These are phyloP conservation scores for Aspergillus kassunensis DNA, from an alignment of 495 filamentous ascomycete species.

Conservation along the genomic window DNA sequence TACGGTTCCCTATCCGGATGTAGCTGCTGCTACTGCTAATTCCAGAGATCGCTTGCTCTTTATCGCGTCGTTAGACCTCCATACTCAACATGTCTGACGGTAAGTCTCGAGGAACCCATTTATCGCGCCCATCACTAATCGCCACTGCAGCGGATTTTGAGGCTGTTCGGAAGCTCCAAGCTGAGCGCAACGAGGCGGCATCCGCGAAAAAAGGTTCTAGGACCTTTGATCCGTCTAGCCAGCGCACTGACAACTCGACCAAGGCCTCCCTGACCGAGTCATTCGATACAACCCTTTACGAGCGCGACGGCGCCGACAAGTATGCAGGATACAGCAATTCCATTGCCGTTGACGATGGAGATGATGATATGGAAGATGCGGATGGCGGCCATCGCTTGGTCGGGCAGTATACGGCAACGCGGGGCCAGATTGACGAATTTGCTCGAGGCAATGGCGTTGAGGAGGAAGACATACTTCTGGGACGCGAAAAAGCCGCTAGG, in stretches of 20 bases:
- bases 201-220: constrained; percentile 81
- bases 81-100: constrained; percentile 56
- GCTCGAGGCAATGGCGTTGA: constrained; percentile 77
- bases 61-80: constrained; percentile 23
- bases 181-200: constrained; percentile 85
- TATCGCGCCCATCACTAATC: constrained; percentile 18
- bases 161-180: constrained; percentile 74
- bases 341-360: constrained; percentile 76
- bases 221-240: constrained; percentile 79
- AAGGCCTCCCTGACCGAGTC: constrained; percentile 93
- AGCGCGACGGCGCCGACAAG: constrained; percentile 71
- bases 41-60: constrained; percentile 28
- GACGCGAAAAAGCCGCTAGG: constrained; percentile 81
- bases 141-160: constrained; percentile 67
- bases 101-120: constrained; percentile 31
- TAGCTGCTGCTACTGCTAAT: constrained; percentile 32
- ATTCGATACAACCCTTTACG: constrained; percentile 93
- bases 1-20: constrained; percentile 39
- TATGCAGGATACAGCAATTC: constrained; percentile 89
- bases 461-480: constrained; percentile 86
- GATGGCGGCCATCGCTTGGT: constrained; percentile 75
- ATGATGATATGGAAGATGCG: constrained; percentile 78
- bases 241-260: constrained; percentile 84
- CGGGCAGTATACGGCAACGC: constrained; percentile 94
- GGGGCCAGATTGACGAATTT: constrained; percentile 90